A percentile compares a stretch with the other conserved stretches of the same genome.
Conservation (phyloP, 2,329 filamentous ascomycete species). For the Phoma sp. region DNA sequence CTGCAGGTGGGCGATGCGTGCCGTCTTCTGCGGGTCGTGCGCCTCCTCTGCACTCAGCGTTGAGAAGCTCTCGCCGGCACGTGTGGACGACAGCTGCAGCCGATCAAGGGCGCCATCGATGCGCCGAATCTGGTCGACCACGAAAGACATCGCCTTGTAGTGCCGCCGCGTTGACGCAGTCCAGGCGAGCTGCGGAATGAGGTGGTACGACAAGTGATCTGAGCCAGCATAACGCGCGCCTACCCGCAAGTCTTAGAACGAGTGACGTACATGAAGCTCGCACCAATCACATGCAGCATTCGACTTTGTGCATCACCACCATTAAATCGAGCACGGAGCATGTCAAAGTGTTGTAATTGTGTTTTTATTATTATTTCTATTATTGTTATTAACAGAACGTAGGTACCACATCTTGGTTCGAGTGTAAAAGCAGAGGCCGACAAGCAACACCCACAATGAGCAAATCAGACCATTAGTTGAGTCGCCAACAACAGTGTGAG, state of each 20-base stretch:
- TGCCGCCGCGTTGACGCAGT: constrained; percentile 31
- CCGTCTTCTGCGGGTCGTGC: constrained; percentile 52
- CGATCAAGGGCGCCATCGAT: constrained; percentile 67
- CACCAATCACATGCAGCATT: constrained; percentile 5
- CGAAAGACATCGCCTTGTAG: constrained; percentile 54
- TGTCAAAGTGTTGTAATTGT: too few species aligned
- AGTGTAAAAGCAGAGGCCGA: too few species aligned
- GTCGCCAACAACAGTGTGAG: too few species aligned
- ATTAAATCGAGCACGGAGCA: too few species aligned
- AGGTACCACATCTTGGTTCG: too few species aligned
- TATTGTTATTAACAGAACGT: too few species aligned
- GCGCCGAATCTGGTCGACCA: constrained; percentile 60
- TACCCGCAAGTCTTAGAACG: neutral
- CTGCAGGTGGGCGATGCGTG: constrained; percentile 66
- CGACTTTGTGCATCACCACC: neutral
- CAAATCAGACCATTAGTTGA: too few species aligned
- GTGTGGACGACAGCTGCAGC: constrained; percentile 57
- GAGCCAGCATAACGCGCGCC: constrained; percentile 11
- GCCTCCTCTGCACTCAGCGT: constrained; percentile 44
- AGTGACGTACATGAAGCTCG: constrained; percentile 9
- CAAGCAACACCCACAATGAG: too few species aligned
- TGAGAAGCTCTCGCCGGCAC: constrained; percentile 36
- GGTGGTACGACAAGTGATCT: constrained; percentile 3
- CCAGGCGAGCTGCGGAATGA: neutral
- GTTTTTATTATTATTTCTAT: too few species aligned